These are phyloP conservation scores for Ensete ventricosum DNA, from an alignment of 176 grass and related monocot species.

Conservation along the genomic window DNA sequence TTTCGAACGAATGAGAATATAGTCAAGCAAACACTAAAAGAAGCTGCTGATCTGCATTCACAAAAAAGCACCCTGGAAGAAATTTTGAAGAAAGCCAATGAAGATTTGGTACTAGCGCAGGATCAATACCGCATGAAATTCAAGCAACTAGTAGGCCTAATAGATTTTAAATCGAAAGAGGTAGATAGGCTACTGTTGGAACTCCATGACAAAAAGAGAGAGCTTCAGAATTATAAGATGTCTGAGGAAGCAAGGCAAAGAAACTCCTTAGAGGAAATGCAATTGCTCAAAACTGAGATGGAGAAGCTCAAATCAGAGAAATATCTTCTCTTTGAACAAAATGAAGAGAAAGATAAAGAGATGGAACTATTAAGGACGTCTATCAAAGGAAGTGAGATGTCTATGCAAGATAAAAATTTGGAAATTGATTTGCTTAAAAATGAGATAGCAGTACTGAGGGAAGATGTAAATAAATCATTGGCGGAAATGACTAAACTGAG, in stretches of 20 bases:
- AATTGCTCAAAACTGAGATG: conserved; percentile 43
- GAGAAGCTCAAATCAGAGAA: conserved; percentile 49
- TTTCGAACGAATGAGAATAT: conserved; percentile 64
- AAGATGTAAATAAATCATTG: conserved; percentile 32
- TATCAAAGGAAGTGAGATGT: conserved; percentile 39
- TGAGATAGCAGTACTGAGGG: conserved; percentile 41
- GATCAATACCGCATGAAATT: conserved; percentile 50
- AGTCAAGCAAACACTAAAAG: conserved; percentile 63
- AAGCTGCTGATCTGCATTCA: conserved; percentile 51
- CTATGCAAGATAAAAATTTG: conserved; percentile 41
- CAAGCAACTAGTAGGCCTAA: conserved; percentile 61
- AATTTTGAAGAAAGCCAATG: conserved; percentile 46
- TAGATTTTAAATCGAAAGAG: conserved; percentile 87
- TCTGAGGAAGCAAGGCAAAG: conserved; percentile 45
- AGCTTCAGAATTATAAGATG: conserved; percentile 58
- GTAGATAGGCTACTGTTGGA: conserved; percentile 48
- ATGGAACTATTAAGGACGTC: conserved; percentile 3
- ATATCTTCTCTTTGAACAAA: conserved; percentile 31
- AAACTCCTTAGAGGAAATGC: conserved; percentile 47
- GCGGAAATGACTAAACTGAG: conserved; percentile 40
- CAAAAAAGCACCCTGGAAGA: conserved; percentile 72
- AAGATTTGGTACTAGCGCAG: conserved; percentile 45
- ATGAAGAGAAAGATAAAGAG: conserved; percentile 41
- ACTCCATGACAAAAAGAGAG: conserved; percentile 51
- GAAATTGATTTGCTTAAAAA: conserved; percentile 52